Evolutionary conservation across 2,329 filamentous ascomycete genomes (phyloP).

Genomic region (Ophiostoma sp.): DNA sequence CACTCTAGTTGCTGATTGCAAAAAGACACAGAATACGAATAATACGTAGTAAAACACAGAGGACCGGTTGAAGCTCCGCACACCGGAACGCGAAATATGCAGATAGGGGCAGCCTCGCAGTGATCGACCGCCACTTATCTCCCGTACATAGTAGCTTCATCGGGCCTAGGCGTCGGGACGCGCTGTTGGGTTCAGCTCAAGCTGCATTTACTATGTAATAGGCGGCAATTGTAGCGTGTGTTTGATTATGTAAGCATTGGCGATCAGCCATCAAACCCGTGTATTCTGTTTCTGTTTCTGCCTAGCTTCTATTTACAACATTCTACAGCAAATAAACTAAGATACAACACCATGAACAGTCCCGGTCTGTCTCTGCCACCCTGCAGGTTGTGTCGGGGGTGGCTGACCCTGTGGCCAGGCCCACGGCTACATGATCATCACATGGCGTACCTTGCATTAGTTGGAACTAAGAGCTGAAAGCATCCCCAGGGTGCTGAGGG

Average conservation of each 20-base stretch:
- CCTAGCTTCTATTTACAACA: no score
- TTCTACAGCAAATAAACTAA: background rate
- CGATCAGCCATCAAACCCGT: no score
- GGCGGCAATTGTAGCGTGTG: background rate
- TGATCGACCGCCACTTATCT: slow-evolving; percentile 23
- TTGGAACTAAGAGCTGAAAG: background rate
- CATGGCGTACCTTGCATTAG: slow-evolving; percentile 21
- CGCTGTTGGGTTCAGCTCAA: background rate
- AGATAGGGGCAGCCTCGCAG: slow-evolving; percentile 2
- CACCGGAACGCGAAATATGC: background rate
- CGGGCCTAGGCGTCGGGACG: slow-evolving; percentile 22
- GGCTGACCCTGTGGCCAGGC: no score
- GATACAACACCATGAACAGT: background rate
- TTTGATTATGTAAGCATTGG: background rate
- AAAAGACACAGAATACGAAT: background rate
- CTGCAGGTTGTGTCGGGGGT: slow-evolving; percentile 14
- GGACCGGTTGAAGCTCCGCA: background rate
- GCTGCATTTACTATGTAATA: background rate
- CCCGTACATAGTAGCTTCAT: slow-evolving; percentile 25
- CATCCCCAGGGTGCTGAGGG: background rate
- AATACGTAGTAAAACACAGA: background rate
- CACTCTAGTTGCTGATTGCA: no score
- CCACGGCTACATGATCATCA: slow-evolving; percentile 7
- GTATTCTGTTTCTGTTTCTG: no score
- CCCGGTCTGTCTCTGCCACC: background rate